Evolutionary conservation across 345 rosid genomes (phyloP).

Genomic region (Corchorus olitorius): DNA sequence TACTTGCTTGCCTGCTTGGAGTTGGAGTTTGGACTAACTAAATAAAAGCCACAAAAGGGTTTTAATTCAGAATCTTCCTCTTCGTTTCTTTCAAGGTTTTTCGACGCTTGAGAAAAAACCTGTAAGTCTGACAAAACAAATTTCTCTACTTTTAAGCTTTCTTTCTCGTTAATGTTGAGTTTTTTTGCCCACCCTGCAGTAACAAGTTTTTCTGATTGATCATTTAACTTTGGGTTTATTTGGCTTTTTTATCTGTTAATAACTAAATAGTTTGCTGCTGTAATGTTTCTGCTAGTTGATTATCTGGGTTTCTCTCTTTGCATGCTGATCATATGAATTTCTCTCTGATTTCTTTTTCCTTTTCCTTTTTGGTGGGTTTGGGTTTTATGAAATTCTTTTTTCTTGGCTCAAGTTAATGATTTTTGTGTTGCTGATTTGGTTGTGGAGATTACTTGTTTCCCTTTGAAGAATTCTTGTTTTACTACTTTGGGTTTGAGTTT

Average conservation of each 20-base stretch:
- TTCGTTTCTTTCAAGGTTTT: constrained; percentile 1
- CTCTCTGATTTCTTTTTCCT: neutral
- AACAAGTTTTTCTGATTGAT: neutral
- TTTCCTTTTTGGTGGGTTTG: neutral
- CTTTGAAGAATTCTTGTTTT: neutral
- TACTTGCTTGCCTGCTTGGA: neutral
- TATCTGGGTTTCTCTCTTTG: constrained; percentile 1
- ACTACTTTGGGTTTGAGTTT: neutral
- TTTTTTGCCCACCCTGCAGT: neutral
- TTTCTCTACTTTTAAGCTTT: neutral
- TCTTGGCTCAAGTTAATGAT: neutral
- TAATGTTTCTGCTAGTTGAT: neutral
- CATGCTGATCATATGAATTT: neutral
- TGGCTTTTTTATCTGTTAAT: neutral
- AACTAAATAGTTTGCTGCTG: neutral
- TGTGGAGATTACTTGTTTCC: neutral
- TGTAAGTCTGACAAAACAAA: neutral
- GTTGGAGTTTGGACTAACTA: neutral
- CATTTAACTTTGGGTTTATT: neutral
- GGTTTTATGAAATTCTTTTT: neutral
- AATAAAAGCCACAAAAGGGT: neutral
- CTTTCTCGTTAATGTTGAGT: neutral
- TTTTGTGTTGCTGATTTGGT: neutral
- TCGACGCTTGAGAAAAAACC: neutral
- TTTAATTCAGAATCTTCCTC: constrained; percentile 5